Evolutionary conservation across 352 stramenopile species (phyloP), one percentile per base, ranked within the genome.

Genomic region (Elongisporangium prolatum): DNA sequence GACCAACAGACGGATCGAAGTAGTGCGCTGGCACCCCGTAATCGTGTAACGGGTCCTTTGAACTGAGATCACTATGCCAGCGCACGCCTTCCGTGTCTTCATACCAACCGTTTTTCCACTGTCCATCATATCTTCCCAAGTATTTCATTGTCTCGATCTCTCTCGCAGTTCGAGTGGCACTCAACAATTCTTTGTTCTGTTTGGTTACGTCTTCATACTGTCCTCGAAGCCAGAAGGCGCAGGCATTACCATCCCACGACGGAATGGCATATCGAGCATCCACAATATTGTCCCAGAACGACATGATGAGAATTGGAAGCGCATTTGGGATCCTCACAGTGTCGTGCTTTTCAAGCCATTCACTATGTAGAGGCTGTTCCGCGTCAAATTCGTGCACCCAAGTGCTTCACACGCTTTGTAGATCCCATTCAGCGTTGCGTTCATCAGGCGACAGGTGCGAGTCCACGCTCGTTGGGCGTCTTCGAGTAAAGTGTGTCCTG

Each of bases 1-100:
- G 28, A 2, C 28, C 28, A 40, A 6, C 14, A 1, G 28, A n/a
- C 54, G 22, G 53, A 20, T 80, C 60, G 16, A 80, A 75, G 16
- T 68, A 60, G 16, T 62, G 50, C 1, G 18, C 13, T 51, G 58
- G 0, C 37, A 40, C 3, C 16, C 18, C 6, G 0, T 14, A 67
- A 13, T 40, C 14, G 8, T 40, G 9, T 5, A 14, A 5, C 28
- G 8, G 28, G 28, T 40, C 28, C 5, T 14, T 40, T 1, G 28
- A 5, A 11, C 51, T 58, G 10, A 70, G n/a, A 21, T 44, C 16
- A 2, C 50, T 24, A 48, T 54, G 54, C 58, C 50, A 64, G n/a
- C 44, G 21, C 28, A 44, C 48, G 7, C 51, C 58, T 3, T 38
- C 24, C 3, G 24, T 34, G 24, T 34, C 24, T 34, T 34, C 24